These are phyloP conservation scores for Exophiala alcalophila DNA, from an alignment of 2,329 filamentous ascomycete species.

Conservation along the genomic window DNA sequence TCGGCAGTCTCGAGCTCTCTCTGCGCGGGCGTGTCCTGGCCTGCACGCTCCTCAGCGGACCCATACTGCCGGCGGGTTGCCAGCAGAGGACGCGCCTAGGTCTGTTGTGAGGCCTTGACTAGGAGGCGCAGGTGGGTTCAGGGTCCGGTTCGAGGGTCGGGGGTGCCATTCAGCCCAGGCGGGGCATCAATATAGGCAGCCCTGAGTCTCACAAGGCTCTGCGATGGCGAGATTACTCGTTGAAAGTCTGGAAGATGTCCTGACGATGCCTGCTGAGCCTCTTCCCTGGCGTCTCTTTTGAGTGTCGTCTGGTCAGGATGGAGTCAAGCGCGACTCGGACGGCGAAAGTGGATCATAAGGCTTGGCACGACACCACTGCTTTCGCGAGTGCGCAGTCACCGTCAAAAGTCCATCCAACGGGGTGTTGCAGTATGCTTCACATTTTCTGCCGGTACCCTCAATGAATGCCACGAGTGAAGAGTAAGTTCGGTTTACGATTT, in stretches of 20 bases:
- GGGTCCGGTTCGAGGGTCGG: conserved; percentile 14
- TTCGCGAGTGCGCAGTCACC: conserved; percentile 10
- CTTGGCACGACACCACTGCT: conserved; percentile 2
- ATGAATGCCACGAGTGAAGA: conserved; percentile 24
- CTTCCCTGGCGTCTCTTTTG: background rate
- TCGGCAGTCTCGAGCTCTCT: conserved; percentile 35
- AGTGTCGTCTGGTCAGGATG: conserved; percentile 18
- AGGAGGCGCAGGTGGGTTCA: conserved; percentile 18
- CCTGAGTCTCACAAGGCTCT: background rate
- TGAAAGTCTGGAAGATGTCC: background rate
- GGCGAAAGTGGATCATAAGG: conserved; percentile 1
- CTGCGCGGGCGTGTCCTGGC: conserved; percentile 31
- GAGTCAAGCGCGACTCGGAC: conserved; percentile 13
- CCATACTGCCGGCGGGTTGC: conserved; percentile 22
- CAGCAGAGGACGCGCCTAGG: conserved; percentile 17
- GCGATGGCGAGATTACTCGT: background rate
- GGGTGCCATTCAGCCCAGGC: conserved; percentile 19
- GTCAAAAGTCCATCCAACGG: too few species aligned
- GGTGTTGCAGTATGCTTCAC: too few species aligned
- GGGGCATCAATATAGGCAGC: background rate
- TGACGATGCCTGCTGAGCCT: background rate
- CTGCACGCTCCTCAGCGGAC: conserved; percentile 25
- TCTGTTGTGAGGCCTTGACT: conserved; percentile 5
- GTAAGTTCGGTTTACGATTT: conserved; percentile 34
- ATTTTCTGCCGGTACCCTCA: conserved; percentile 12